Evolutionary conservation across 208 protist species (phyloP), one percentile per base, ranked within the genome.

Genomic region (Crithidia bombi): DNA sequence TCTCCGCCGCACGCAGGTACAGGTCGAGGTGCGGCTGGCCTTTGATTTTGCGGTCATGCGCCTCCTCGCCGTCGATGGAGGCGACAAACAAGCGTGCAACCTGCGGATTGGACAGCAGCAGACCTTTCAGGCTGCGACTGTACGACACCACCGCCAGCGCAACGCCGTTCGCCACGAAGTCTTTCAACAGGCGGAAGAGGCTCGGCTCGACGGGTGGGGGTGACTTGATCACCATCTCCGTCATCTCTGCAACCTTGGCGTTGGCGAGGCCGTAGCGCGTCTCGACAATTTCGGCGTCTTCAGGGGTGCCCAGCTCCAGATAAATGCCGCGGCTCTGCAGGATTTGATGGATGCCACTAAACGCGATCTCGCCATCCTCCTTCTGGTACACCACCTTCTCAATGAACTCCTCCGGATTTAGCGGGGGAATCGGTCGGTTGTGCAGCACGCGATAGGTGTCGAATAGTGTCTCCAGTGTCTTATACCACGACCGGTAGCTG

Each of bases 261-360:
- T 97, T 97, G 17, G 89, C 92, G 21, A 97, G 75, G 10, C 92
- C 92, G 71, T 94, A 92, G 23, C 87, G 86, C 26, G 92, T 97
- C 78, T 95, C 89, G 0, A 97, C 90, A 66, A 97, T 95, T 56
- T 97, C 89, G 5, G 90, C 90, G 58, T 97, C 92, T 51, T 92
- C 83, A 5, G 90, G 86, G 12, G 87, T 86, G 46, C 92, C 92
- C 14, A 97, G 79, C 49, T 91, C 89, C 14, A 95, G 69, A 57
- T 89, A 72, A 43, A 97, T 86, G 36, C 79, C 81, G 57, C 92
- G 83, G 28, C 71, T 56, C 25, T 83, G 76, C 32, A 97, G 68
- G 30, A 97, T 87, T 41, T 93, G 89, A 51, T 93, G 79, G 65
- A 97, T 91, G 51, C 92, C 92, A 69, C 84, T 95, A 67, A 94